Percentiles rank a stretch among this genome's conserved stretches.
Conservation (phyloP, 768 basidiomycete genomes). For the Kwoniella dendrophila region DNA sequence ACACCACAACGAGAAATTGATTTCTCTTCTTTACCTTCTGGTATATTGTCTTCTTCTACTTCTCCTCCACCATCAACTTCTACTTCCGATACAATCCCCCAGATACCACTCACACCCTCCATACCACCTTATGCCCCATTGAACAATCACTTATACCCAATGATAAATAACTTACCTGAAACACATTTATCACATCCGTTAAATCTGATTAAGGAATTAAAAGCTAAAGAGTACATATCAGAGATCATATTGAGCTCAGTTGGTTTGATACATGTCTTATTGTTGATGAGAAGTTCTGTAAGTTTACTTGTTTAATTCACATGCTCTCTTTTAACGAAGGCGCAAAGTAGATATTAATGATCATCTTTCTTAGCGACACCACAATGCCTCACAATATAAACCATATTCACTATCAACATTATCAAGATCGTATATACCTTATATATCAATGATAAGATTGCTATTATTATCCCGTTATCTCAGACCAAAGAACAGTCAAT, state of each 20-base stretch:
- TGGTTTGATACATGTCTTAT: conserved; percentile 27
- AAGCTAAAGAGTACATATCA: conserved; percentile 29
- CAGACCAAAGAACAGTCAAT: conserved; percentile 67
- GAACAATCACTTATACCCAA: conserved; percentile 61
- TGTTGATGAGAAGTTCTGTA: conserved; percentile 28
- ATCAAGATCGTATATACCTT: conserved; percentile 62
- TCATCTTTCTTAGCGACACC: conserved; percentile 11
- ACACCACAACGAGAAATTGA: conserved; percentile 88
- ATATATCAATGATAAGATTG: conserved; percentile 67
- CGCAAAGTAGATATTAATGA: neutral
- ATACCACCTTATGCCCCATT: conserved; percentile 76
- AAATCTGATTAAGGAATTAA: conserved; percentile 36
- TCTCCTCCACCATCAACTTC: conserved; percentile 58
- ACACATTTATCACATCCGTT: conserved; percentile 34
- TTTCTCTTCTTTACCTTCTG: conserved; percentile 65
- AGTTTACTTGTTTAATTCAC: conserved; percentile 12
- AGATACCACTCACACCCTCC: conserved; percentile 60
- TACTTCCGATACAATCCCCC: conserved; percentile 57
- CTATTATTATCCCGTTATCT: conserved; percentile 75
- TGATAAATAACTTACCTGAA: conserved; percentile 28
- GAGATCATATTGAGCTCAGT: conserved; percentile 37
- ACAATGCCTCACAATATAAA: conserved; percentile 58
- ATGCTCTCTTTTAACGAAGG: too few relatives aligned
- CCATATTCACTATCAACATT: conserved; percentile 56
- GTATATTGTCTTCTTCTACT: conserved; percentile 41